A percentile compares a stretch with the other conserved stretches of the same genome.
These are phyloP conservation scores for Adiantum capillusveneris DNA, from an alignment of 75 land plant species.

Conservation along the genomic window DNA sequence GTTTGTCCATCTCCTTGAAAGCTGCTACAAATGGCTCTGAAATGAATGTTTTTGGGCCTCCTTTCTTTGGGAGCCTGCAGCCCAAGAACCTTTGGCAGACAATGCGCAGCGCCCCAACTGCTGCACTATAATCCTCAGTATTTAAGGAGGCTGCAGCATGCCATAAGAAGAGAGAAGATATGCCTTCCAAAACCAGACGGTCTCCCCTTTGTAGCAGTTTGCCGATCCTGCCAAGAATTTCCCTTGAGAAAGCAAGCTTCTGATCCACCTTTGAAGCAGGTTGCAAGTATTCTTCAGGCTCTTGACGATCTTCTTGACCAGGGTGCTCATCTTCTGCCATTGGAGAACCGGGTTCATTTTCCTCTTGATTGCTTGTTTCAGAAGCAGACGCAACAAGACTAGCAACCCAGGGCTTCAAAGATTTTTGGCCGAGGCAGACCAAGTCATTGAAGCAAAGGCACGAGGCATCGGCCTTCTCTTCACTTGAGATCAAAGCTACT, in stretches of 20 bases:
- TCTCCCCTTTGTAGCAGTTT: conserved; percentile 8
- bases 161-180: conserved; percentile 1
- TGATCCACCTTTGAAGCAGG: not conserved
- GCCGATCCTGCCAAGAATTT: not conserved
- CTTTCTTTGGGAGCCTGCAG: not conserved
- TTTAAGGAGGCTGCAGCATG: not conserved
- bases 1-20: not conserved
- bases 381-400: conserved; percentile 5
- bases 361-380: not conserved
- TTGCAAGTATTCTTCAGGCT: not conserved
- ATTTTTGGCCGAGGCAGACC: conserved; percentile 4
- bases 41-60: not conserved
- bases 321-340: not conserved
- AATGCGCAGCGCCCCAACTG: conserved; percentile 11
- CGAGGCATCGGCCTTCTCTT: not conserved
- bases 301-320: not conserved
- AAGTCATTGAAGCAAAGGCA: not conserved
- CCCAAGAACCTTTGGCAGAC: conserved; percentile 7
- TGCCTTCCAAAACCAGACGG: conserved; percentile 5
- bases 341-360: not conserved
- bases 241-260: not conserved
- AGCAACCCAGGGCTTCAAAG: not conserved
- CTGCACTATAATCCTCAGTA: not conserved
- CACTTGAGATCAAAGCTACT: not conserved
- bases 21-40: not conserved